Base-by-base conservation (phyloP, 2,329 filamentous ascomycete genomes). In the Cladosporium austrohemisphaericum region DNA sequence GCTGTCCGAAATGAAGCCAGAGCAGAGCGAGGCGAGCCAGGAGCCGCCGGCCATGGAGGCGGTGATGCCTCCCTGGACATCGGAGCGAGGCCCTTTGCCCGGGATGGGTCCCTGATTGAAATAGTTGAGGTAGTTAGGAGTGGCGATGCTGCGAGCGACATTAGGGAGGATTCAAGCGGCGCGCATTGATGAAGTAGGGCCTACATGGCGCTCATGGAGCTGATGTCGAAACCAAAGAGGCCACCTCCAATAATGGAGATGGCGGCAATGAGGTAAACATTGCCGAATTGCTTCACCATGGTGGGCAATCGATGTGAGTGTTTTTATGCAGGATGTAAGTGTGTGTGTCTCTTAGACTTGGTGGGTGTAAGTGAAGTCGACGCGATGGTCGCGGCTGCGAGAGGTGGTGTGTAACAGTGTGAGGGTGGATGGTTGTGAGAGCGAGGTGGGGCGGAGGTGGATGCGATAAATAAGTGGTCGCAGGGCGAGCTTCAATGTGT, bases 171-270 rank as follows among this genome's bases (percentile, higher is more conserved):
- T 7, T 14, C 20, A 31, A 26, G 23, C 19, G 16, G 7, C 5
- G 18, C 6, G 18, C 3, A 2, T 16, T 19, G n/a, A 16, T 22
- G 11, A 9, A 16, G 16, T 10, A 22, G 11, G 38, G 54, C 58
- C 33, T 57, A 71, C 59, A 71, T 71, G 13, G 71, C 70, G 50
- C 79, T 83, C 84, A 89, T 88, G 35, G 83, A 86, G 49, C 78
- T 81, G 60, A 90, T 88, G 68, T 90, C 86, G 64, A 90, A 90
- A 59, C 86, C 87, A 61, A 90, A 89, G 19, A 89, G 73, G 14
- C 78, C 80, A 64, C 85, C 85, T 57, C 84, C 84, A 71, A 75
- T 74, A 55, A 79, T 74, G 63, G 78, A 72, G 62, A 80, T 77
- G 61, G 75, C 76, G 45, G 77, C 75, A 54, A 81, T 78, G 51